Evolutionary conservation across 169 alveolate species (phyloP).

Genomic region (Blepharisma undulans): DNA sequence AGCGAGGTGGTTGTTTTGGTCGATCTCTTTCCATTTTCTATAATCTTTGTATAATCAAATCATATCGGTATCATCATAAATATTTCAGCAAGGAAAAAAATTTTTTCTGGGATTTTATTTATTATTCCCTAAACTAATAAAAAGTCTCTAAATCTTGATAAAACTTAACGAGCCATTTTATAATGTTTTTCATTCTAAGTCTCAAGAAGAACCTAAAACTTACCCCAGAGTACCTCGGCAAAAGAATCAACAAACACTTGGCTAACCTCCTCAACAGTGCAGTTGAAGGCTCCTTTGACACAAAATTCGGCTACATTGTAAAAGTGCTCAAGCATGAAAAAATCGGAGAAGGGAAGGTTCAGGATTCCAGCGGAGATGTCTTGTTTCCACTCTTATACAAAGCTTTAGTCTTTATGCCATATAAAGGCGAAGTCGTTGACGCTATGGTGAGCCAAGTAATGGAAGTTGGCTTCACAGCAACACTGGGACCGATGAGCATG

Average conservation of each 20-base stretch:
- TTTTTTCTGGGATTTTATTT: not conserved
- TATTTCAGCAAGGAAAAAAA: too few species aligned
- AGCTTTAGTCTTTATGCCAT: constrained; percentile 43
- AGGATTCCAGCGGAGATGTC: constrained; percentile 22
- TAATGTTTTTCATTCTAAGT: constrained; percentile 31
- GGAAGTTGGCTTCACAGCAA: constrained; percentile 15
- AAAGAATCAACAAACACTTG: not conserved
- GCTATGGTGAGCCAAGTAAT: not conserved
- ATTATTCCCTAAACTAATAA: too few species aligned
- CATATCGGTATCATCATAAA: not conserved
- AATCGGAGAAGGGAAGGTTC: constrained; percentile 33
- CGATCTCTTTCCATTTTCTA: not conserved
- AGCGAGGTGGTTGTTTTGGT: not conserved
- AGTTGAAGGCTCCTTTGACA: constrained; percentile 19
- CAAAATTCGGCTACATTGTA: constrained; percentile 16
- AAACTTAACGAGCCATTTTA: not conserved
- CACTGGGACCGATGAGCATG: constrained; percentile 34
- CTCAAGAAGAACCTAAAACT: constrained; percentile 19
- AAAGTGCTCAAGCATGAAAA: constrained; percentile 29
- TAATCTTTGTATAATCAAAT: too few species aligned
- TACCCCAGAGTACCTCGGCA: constrained; percentile 40
- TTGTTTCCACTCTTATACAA: constrained; percentile 13
- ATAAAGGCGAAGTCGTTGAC: constrained; percentile 36
- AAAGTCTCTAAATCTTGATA: not conserved
- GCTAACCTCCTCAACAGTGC: constrained; percentile 21